Conservation (phyloP, 768 basidiomycete genomes). For the Lanmaoa rubissima region DNA sequence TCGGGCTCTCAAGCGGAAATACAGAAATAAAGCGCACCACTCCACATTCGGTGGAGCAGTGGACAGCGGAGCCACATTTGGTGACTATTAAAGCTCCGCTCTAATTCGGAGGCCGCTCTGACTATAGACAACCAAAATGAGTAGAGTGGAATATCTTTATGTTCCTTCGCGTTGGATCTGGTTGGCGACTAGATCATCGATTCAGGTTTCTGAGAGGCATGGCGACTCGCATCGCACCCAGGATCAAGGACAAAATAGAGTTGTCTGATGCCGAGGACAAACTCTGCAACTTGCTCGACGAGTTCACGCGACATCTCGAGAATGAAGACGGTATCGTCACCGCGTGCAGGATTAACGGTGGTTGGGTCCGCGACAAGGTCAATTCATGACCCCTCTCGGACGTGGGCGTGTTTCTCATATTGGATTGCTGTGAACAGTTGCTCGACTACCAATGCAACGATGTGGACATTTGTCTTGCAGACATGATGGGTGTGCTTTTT, state of each 20-base stretch:
- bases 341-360: slow-evolving; percentile 90
- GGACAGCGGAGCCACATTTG: slow-evolving; percentile 13
- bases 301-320: slow-evolving; percentile 61
- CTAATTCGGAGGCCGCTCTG: slow-evolving; percentile 9
- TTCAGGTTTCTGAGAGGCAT: slow-evolving; percentile 21
- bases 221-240: slow-evolving; percentile 33
- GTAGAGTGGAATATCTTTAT: neutral
- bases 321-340: slow-evolving; percentile 51
- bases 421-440: slow-evolving; percentile 47
- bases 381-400: slow-evolving; percentile 18
- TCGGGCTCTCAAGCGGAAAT: slow-evolving; percentile 5
- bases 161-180: slow-evolving; percentile 2
- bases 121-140: neutral
- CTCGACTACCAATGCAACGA: slow-evolving; percentile 82
- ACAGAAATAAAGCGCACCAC: slow-evolving; percentile 4
- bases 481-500: slow-evolving; percentile 90
- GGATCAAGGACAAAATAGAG: slow-evolving; percentile 39
- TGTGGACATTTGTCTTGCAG: slow-evolving; percentile 86
- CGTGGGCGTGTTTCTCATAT: slow-evolving; percentile 13
- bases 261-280: slow-evolving; percentile 67
- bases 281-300: slow-evolving; percentile 77
- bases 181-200: slow-evolving; percentile 10
- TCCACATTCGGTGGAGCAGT: slow-evolving; percentile 14
- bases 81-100: slow-evolving; percentile 26
- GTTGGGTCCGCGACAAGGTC: slow-evolving; percentile 99